Evolutionary conservation across 108 stramenopile species (phyloP).

Genomic region (Aurantiochytrium sp.): DNA sequence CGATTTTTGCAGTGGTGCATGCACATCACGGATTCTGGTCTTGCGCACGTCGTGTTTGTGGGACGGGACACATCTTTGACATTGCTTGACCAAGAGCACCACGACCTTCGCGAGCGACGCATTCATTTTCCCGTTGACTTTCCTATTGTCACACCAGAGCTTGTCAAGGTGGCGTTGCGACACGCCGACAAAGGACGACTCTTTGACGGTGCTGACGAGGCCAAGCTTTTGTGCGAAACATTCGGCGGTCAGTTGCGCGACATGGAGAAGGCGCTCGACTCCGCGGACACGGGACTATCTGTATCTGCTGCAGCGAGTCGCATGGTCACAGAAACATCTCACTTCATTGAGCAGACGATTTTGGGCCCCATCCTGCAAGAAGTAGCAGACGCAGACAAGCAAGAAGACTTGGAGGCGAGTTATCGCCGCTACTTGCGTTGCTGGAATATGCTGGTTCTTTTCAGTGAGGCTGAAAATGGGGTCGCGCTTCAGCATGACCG

Average conservation of each 20-base stretch:
- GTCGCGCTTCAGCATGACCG: not conserved
- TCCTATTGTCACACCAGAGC: not conserved
- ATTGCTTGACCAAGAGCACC: not conserved
- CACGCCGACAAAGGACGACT: not conserved
- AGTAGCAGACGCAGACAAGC: not conserved
- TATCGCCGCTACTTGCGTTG: not conserved
- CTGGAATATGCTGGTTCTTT: not conserved
- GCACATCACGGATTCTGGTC: not conserved
- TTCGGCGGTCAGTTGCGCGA: conserved; percentile 13
- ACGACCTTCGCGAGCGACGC: not conserved
- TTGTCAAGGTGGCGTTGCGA: not conserved
- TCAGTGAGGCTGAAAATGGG: not conserved
- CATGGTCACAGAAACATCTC: conserved; percentile 7
- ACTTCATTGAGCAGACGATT: not conserved
- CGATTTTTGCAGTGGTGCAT: not conserved
- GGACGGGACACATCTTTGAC: not conserved
- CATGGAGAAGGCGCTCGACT: conserved; percentile 12
- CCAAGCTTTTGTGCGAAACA: not conserved
- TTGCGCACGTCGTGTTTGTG: not conserved
- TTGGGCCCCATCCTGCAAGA: not conserved
- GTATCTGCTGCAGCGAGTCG: not conserved
- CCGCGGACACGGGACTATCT: not conserved
- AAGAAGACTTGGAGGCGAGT: not conserved
- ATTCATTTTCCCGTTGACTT: not conserved
- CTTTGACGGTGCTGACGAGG: not conserved